Base-by-base conservation (phyloP, 2,329 filamentous ascomycete species). In the Camillea tinctor region DNA sequence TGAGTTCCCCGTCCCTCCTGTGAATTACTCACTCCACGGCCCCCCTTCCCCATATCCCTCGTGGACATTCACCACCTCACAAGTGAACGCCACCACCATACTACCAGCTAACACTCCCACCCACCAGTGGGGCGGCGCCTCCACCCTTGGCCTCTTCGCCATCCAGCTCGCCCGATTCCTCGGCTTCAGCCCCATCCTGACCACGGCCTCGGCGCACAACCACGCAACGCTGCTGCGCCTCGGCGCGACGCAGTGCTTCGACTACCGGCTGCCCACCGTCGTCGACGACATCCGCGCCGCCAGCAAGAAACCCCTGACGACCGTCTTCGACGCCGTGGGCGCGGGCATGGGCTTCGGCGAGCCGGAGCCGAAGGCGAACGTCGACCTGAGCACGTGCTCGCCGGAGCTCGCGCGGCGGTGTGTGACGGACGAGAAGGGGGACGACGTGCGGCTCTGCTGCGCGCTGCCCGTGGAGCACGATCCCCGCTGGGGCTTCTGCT, bases 161-260 rank as follows among this genome's bases (percentile, higher is more conserved):
- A 71, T 75, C 36, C 71, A 74, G 44, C 57, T 74, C 8, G 73
- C 72, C 1, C 57, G 55, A 2, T 61, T 66, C 2, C 65, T 71
- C 0, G 74, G 74, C 4, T 65, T 63, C 50, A 67, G 64, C 11
- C 65, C 68, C 8, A 72, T 75, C 24, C 64, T 71, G 23, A 69
- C 71, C 13, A 30, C 26, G 26, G 26, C 3, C 3, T 30, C 26
- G 26, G 7, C 26, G 73, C 63, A 65, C 55, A 74, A 74, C 57
- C 68, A 72, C 56, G 66, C 66, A 8, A 68, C 69, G 40, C 65
- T 70, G 8, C 65, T 66, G 26, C 60, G 57, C 7, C 65, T 74
- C 5, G 72, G 73, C 21, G 74, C 72, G 1, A 64, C 62, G 7
- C 58, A 66, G 23, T 71, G 70, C 36, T 73, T 76, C 61, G 71